Conservation (phyloP, 164 flowering plant genomes). For the Saururus chinensis region DNA sequence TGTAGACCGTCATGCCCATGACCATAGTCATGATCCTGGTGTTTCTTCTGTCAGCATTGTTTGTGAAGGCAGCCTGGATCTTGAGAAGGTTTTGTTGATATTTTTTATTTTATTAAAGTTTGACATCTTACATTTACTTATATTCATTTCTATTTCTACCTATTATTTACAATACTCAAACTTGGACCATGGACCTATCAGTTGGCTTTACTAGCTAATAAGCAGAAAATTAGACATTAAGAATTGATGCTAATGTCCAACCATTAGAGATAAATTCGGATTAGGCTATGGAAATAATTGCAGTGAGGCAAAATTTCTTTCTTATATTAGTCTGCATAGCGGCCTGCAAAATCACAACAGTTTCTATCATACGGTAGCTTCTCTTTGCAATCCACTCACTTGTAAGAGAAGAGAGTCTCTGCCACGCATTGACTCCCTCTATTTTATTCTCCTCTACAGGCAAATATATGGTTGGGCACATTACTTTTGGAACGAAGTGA, state of each 20-base stretch:
- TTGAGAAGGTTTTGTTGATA: constrained; percentile 61
- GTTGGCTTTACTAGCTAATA: no score
- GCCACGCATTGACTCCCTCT: constrained; percentile 1
- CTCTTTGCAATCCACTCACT: neutral
- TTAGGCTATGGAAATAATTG: no score
- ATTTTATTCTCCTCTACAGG: constrained; percentile 37
- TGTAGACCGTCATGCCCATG: constrained; percentile 79
- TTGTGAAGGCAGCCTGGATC: constrained; percentile 91
- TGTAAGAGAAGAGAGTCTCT: neutral
- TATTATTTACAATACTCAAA: no score
- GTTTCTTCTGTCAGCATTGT: constrained; percentile 97
- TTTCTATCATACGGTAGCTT: neutral
- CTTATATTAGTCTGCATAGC: no score
- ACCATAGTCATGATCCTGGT: constrained; percentile 93
- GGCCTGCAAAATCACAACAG: neutral
- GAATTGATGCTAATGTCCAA: no score
- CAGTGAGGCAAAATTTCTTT: no score
- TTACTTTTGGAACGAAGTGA: constrained; percentile 78
- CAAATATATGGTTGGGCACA: constrained; percentile 92
- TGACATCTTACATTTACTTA: neutral
- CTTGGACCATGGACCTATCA: no score
- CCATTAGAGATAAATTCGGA: no score
- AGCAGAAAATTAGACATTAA: no score
- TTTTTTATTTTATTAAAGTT: neutral
- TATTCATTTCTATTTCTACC: no score